Conservation (phyloP, 2,329 filamentous ascomycete species). For the Sclerotinia borealis region DNA sequence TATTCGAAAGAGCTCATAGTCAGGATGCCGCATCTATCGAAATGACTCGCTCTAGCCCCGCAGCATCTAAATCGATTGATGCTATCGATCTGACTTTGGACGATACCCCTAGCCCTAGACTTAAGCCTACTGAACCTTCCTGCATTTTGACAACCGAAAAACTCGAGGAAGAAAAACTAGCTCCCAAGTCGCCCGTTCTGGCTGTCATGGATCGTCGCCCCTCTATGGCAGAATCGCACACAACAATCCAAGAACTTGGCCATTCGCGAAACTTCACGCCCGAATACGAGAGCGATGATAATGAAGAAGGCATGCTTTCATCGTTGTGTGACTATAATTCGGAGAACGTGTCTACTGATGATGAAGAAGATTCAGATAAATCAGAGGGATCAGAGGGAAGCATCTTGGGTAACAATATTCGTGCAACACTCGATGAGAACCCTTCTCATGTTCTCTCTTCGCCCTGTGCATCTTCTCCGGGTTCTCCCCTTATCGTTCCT, state of each 20-base stretch:
- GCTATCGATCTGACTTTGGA: conserved; percentile 31
- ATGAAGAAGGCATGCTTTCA: conserved; percentile 3
- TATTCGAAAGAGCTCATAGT: conserved; percentile 22
- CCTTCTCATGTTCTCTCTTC: not conserved
- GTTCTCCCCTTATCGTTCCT: not conserved
- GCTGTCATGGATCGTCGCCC: not conserved
- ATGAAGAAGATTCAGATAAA: not conserved
- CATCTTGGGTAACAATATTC: not conserved
- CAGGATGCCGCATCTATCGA: conserved; percentile 26
- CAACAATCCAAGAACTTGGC: not conserved
- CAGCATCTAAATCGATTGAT: conserved; percentile 19
- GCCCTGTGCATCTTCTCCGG: not conserved
- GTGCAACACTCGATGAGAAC: not conserved
- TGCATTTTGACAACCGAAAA: not conserved
- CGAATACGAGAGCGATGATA: not conserved
- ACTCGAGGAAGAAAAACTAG: not conserved
- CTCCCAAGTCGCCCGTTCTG: not conserved
- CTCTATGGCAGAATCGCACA: not conserved
- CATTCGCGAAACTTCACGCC: not conserved
- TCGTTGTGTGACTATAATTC: not conserved
- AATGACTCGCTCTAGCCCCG: conserved; percentile 14
- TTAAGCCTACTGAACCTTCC: not conserved
- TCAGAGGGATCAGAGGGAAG: not conserved
- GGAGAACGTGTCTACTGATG: too few relatives aligned
- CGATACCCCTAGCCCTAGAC: conserved; percentile 20